Base-by-base conservation (phyloP, 805 yeast species). In the Pichia manshurica region DNA sequence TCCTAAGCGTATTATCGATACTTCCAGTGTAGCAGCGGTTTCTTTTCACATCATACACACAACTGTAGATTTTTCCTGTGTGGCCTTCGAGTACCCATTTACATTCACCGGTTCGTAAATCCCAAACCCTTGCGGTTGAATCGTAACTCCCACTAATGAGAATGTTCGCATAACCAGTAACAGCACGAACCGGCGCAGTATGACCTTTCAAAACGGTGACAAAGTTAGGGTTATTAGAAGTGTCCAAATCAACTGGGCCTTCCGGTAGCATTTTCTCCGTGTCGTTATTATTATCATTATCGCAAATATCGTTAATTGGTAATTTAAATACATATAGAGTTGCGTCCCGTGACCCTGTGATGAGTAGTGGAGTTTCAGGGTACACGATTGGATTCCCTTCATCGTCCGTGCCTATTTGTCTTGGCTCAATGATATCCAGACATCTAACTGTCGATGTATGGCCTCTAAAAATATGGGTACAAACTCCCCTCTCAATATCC, bases 391-490 rank as follows among this genome's bases (percentile, higher is more conserved):
- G 78, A 28, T 68, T 69, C 3, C 85, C 87, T 44, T 72, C 66
- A 43, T 79, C 78, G 50, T 80, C 79, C 34, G 75, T 74, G 20
- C 88, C 88, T 23, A 82, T 76, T 28, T 72, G 72, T 6, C 72
- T 75, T 0, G 91, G 91, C 54, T 77, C 81, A 37, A 87, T 68
- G 42, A 90, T 84, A 54, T 90, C 96, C 54, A 91, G 71, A 62
- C 97, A 91, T 61, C 98, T 74, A 20, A 90, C 96, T 0, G 98
- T 90, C 0, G 96, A 87, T 0, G 90, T 82, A 60, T 90, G 98
- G 0, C 97, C 97, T 48, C 82, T 74, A 62, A 93, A 88, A 2
- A 93, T 79, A 65, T 91, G 96, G 0, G 97, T 87, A 63, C 98
- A 91, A 53, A 75, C 75, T 2, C 91, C 96, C 20, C 84, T 81